Evolutionary conservation across 1,284 basidiomycete species (phyloP), one percentile per base, ranked within the genome.

Genomic region (Puccinia polysora): DNA sequence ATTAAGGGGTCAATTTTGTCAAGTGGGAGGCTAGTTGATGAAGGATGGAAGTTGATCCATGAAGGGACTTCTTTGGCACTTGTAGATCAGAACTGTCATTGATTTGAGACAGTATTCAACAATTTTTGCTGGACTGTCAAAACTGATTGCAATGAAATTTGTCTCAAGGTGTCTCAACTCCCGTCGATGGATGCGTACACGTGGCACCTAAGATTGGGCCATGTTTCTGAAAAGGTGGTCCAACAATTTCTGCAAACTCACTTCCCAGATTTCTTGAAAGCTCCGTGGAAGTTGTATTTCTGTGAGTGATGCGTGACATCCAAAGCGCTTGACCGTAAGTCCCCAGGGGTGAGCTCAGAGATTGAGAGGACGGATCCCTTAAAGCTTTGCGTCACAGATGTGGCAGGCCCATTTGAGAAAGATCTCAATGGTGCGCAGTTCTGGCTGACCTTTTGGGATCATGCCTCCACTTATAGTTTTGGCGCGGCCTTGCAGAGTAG

Each of bases 261-360:
- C 5, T 34, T 64, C 28, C 62, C 62, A 4, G 30, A 49, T 23
- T 8, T 23, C 14, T 14, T 5, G 20, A 36, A 20, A 23, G 34
- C 2, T 1, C 1, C 1, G 3, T 50, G 5, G 25, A 32, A 50
- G 15, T 5, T 30, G 4, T 64, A 49, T 25, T 50, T 49, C n/a
- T 64, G 62, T 32, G 30, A 49, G 18, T 8, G n/a, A 15, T 64
- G 62, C 20, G 43, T 45, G 10, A 64, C 32, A 2, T 64, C 62
- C 20, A 64, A 64, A 20, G 10, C 1, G 3, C 5, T 45, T 12
- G 18, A 45, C 18, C 7, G 30, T 1, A 28, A 45, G 20, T 2
- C 58, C 8, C 1, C 4, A 6, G 58, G 58, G 7, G 36, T 15
- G 4, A 18, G 12, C 5, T 23, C 25, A 2, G 14, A 14, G 30